Base-by-base conservation (phyloP, 768 basidiomycete genomes). In the Suillus ampliporus region DNA sequence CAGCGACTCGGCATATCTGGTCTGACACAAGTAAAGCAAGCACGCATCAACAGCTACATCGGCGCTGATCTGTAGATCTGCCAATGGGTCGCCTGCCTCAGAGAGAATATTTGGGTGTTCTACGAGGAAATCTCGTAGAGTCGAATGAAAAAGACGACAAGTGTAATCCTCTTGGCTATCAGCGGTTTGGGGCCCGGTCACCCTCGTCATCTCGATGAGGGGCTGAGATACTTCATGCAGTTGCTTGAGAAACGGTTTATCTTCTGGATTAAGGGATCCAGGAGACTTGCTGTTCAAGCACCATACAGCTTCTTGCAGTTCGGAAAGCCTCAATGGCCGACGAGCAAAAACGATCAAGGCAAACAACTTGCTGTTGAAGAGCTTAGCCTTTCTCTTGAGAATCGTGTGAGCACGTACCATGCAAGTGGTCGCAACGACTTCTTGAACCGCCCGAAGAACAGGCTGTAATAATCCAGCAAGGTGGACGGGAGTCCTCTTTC, bases 11-110 rank as follows among this genome's bases (percentile, higher is more conserved):
- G 70, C 13, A 50, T 70, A 76, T 2, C 66, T 62, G 1, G 65
- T 28, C 37, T 70, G 74, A 1, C 37, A 38, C 17, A 77, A 68
- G 61, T 76, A 76, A 14, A 40, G 51, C 14, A 77, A 61, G 48
- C 74, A 76, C 1, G 72, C 74, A 15, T 68, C 31, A 34, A 31
- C 50, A 13, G 50, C 50, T 31, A 52, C 50, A n/a, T 34, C 19
- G 11, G 50, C 19, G 19, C 50, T 34, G 19, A 52, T 52, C 1
- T 3, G 50, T n/a, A 52, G 11, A 52, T 52, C 31, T 52, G 19
- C n/a, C 43, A 21, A 9, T 8, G 43, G 43, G n/a, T 44, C 43
- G 41, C 15, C 41, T n/a, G 43, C 43, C 43, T 52, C 50, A 19
- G 19, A 52, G 19, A 34, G 50, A 11, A 52, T 52, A 34, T 34